phyloP scores from a whole-genome alignment of 306 rosid genomes.

The Cucumis melo region DNA sequence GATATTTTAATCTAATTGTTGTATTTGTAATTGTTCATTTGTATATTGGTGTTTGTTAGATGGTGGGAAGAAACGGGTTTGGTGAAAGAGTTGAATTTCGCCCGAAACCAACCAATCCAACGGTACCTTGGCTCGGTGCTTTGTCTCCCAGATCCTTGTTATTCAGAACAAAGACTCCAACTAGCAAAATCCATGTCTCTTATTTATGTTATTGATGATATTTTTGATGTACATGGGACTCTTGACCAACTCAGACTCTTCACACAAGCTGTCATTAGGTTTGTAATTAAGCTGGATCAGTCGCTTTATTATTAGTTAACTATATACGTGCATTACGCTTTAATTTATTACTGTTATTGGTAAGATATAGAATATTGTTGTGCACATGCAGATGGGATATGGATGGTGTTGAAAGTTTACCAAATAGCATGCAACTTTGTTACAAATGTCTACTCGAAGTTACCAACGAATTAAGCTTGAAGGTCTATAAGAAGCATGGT shows the following conservation, averaged over 20 bases:
- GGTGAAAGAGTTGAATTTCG: conserved; percentile 25
- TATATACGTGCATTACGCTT: too few relatives aligned
- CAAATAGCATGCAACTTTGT: conserved; percentile 41
- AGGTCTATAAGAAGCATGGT: conserved; percentile 26
- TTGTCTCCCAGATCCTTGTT: conserved; percentile 25
- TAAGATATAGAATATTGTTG: too few relatives aligned
- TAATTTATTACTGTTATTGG: too few relatives aligned
- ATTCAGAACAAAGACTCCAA: conserved; percentile 30
- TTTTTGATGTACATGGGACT: conserved; percentile 31
- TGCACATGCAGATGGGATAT: conserved; percentile 37
- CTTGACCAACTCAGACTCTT: conserved; percentile 34
- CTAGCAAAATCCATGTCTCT: conserved; percentile 38
- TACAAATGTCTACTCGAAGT: conserved; percentile 29
- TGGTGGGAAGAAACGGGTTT: conserved; percentile 54
- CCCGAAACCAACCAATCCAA: conserved; percentile 48
- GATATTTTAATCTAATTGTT: too few relatives aligned
- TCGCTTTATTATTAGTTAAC: too few relatives aligned
- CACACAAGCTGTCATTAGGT: conserved; percentile 13
- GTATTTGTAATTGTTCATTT: too few relatives aligned
- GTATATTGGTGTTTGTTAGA: background rate
- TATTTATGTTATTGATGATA: conserved; percentile 39
- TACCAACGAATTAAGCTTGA: conserved; percentile 35
- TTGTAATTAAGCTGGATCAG: too few relatives aligned
- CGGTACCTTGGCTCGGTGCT: conserved; percentile 49
- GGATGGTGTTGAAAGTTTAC: conserved; percentile 19